These are phyloP conservation scores for Cytospora piceicola DNA, from an alignment of 2,329 filamentous ascomycete genomes.

Conservation along the genomic window DNA sequence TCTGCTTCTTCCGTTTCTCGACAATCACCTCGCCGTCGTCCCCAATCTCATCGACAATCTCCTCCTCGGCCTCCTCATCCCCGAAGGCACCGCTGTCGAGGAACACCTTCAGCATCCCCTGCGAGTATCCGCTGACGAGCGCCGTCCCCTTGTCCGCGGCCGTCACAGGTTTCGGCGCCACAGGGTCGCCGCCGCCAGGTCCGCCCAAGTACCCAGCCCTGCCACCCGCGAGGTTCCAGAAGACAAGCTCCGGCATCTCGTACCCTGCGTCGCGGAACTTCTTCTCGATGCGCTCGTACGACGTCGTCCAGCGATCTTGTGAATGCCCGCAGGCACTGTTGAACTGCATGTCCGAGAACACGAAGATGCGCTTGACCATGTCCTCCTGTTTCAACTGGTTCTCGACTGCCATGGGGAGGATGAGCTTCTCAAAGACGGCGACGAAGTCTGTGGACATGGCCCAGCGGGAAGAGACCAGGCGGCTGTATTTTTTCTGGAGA, in stretches of 20 bases:
- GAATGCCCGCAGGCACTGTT: slow-evolving; percentile 40
- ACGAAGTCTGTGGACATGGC: slow-evolving; percentile 55
- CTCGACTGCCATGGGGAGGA: slow-evolving; percentile 57
- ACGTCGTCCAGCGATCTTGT: slow-evolving; percentile 45
- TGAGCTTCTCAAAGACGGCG: slow-evolving; percentile 56
- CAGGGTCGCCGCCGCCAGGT: slow-evolving; percentile 34
- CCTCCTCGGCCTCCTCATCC: slow-evolving; percentile 42
- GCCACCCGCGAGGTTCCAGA: slow-evolving; percentile 60
- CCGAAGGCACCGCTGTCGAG: slow-evolving; percentile 54
- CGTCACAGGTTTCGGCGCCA: slow-evolving; percentile 53
- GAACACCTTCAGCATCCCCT: slow-evolving; percentile 62
- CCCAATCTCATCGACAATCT: slow-evolving; percentile 36
- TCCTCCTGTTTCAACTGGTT: slow-evolving; percentile 57
- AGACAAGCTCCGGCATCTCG: slow-evolving; percentile 61
- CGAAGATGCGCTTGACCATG: slow-evolving; percentile 65
- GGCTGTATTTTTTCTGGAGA: slow-evolving; percentile 47
- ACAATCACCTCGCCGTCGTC: slow-evolving; percentile 35
- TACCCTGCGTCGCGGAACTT: slow-evolving; percentile 55
- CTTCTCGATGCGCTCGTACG: slow-evolving; percentile 53
- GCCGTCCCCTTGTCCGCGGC: slow-evolving; percentile 50
- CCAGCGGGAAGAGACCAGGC: slow-evolving; percentile 43
- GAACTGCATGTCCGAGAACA: slow-evolving; percentile 67
- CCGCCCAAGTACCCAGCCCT: slow-evolving; percentile 33
- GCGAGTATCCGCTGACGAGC: slow-evolving; percentile 60
- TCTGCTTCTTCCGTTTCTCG: slow-evolving; percentile 41